Percentiles rank a stretch among this genome's conserved stretches.
phyloP scores from a whole-genome alignment of 2,329 filamentous ascomycete species.

The Helotiales sp. region DNA sequence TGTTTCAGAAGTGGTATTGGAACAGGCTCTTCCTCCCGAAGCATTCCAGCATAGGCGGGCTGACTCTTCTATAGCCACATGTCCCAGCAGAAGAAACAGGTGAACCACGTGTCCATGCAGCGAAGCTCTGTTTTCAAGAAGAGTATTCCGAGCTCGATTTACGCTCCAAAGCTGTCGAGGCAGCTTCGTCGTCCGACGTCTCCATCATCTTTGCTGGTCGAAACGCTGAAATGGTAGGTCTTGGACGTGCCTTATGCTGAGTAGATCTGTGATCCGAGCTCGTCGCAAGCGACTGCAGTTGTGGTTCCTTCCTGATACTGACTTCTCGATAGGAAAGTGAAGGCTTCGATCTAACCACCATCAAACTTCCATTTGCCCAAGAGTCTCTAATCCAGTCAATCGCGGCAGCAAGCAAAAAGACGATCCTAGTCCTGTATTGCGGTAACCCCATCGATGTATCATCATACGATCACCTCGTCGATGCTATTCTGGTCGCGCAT shows the following conservation, averaged over 20 bases:
- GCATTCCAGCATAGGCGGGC: no score
- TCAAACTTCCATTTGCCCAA: slow-evolving; percentile 14
- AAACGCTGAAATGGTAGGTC: neutral
- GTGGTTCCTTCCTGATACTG: no score
- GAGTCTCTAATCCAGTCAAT: slow-evolving; percentile 22
- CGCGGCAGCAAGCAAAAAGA: slow-evolving; percentile 15
- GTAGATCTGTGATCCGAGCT: no score
- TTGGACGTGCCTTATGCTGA: no score
- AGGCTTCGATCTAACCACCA: slow-evolving; percentile 1
- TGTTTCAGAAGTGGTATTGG: no score
- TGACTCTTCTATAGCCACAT: no score
- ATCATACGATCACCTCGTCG: neutral
- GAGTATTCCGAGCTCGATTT: slow-evolving; percentile 9
- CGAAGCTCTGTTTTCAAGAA: slow-evolving; percentile 15
- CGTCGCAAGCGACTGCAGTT: neutral
- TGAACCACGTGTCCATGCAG: slow-evolving; percentile 11
- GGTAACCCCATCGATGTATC: slow-evolving; percentile 24
- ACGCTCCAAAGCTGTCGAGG: slow-evolving; percentile 17
- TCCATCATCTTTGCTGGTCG: slow-evolving; percentile 21
- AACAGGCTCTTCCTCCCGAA: no score
- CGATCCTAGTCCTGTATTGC: slow-evolving; percentile 19
- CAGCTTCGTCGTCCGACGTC: slow-evolving; percentile 11
- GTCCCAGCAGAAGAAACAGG: slow-evolving; percentile 6
- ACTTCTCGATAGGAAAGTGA: no score
- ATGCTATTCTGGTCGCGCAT: slow-evolving; percentile 31